A percentile compares a stretch with the other conserved stretches of the same genome.
phyloP scores from a whole-genome alignment of 192 early-diverging fungal species.

The Funneliformis mosseae region DNA sequence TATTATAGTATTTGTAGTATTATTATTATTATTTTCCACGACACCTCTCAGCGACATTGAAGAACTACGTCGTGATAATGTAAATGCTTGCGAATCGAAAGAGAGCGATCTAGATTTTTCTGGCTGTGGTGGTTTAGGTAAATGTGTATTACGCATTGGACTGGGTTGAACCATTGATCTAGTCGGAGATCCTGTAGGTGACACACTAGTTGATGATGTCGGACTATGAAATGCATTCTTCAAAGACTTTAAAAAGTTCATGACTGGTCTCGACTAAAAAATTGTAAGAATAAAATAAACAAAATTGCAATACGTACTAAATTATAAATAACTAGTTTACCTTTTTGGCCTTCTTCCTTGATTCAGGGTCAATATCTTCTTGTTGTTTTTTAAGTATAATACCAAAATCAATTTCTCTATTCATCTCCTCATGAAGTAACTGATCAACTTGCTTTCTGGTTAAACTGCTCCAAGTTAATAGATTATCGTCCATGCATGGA shows the following conservation, averaged over 20 bases:
- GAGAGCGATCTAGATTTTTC: slow-evolving; percentile 26
- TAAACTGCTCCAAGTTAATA: slow-evolving; percentile 20
- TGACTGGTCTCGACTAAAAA: slow-evolving; percentile 16
- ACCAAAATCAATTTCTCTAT: slow-evolving; percentile 36
- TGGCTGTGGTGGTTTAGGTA: slow-evolving; percentile 4
- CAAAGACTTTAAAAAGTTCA: slow-evolving; percentile 32
- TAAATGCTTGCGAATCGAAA: slow-evolving; percentile 19
- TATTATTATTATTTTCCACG: not conserved
- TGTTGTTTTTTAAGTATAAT: slow-evolving; percentile 28
- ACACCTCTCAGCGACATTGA: slow-evolving; percentile 11
- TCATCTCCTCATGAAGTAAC: slow-evolving; percentile 34
- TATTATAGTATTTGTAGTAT: not conserved
- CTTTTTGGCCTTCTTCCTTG: slow-evolving; percentile 24
- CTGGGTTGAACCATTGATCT: slow-evolving; percentile 1
- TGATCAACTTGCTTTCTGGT: slow-evolving; percentile 35
- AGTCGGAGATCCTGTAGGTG: slow-evolving; percentile 28
- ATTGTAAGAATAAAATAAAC: not conserved
- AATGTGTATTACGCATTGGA: slow-evolving; percentile 15
- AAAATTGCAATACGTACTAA: not conserved
- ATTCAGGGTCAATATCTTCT: slow-evolving; percentile 4
- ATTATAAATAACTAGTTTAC: not conserved
- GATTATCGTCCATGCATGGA: slow-evolving; percentile 30
- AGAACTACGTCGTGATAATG: slow-evolving; percentile 20
- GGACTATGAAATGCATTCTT: slow-evolving; percentile 36
- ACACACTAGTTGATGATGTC: slow-evolving; percentile 24